Evolutionary conservation across 2,329 filamentous ascomycete genomes (phyloP), one percentile per base, ranked within the genome.

Genomic region (Venturia carpophila): DNA sequence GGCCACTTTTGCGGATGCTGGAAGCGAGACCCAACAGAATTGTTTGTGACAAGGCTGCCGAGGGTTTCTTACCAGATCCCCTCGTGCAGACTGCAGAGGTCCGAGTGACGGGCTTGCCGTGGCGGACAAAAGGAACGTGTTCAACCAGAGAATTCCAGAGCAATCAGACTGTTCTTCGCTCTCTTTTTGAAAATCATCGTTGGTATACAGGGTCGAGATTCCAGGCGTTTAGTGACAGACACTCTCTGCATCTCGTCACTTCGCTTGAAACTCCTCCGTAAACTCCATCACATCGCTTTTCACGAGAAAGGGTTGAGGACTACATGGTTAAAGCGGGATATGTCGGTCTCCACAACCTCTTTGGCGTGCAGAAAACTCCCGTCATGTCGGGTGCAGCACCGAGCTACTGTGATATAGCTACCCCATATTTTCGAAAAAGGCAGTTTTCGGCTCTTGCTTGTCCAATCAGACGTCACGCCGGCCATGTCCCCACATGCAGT

Each of bases 91-190:
- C n/a, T n/a, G n/a, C n/a, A 1, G 21, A 24, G 21, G 4, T 11
- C 1, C n/a, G n/a, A n/a, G n/a, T n/a, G n/a, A n/a, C 52, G 27
- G 52, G n/a, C 27, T 37, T 37, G 27, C 17, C 52, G 27, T n/a
- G 27, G 27, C 52, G 52, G 52, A 56, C 52, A n/a, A 37, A 56
- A 56, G 52, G 52, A 56, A 37, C 10, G 27, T n/a, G n/a, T n/a
- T n/a, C n/a, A n/a, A n/a, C 24, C 13, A 37, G 49, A 24, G 17
- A 30, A 55, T 34, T 47, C 19, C 9, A 47, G 6, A 15, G 43
- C 43, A 47, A 15, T 5, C 43, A 47, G 13, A 19, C 43, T 19
- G n/a, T 47, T 21, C 5, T 47, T 47, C n/a, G 13, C 43, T 47
- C 5, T 47, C n/a, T 47, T 15, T 47, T 47, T 47, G 43, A 17